Evolutionary conservation across 371 early-diverging fungal species (phyloP).

Genomic region (Dichotomocladium elegans): DNA sequence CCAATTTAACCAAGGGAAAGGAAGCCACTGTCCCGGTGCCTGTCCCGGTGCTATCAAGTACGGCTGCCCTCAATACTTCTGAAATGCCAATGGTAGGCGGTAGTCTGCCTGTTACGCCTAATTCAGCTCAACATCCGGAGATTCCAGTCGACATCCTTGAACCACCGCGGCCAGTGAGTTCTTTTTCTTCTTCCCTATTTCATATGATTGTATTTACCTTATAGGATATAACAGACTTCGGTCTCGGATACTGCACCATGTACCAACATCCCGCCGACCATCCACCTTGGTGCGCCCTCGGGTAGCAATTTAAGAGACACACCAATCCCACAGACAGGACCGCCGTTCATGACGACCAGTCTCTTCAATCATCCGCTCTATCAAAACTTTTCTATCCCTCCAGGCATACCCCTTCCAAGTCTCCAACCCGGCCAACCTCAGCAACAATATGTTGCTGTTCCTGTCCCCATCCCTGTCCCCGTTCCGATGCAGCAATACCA

Average conservation of each 20-base stretch:
- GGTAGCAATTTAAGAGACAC: neutral
- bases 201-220: neutral
- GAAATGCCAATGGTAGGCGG: neutral
- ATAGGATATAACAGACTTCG: neutral
- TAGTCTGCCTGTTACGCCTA: neutral
- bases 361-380: too few relatives aligned
- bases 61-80: neutral
- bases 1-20: slow-evolving; percentile 3
- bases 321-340: neutral
- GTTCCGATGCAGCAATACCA: slow-evolving; percentile 1
- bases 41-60: too few relatives aligned
- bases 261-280: neutral
- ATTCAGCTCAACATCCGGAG: neutral
- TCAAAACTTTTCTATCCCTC: too few relatives aligned
- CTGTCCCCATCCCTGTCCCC: slow-evolving; percentile 7
- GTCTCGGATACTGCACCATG: neutral
- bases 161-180: neutral
- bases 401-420: neutral
- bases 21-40: neutral
- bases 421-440: neutral
- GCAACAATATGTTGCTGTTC: slow-evolving; percentile 5
- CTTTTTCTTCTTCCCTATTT: too few relatives aligned
- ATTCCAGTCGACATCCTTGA: neutral
- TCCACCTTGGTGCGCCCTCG: neutral
- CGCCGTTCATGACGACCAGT: too few relatives aligned